These are phyloP conservation scores for Colletotrichum kahawae DNA, from an alignment of 2,329 filamentous ascomycete genomes.

Conservation along the genomic window DNA sequence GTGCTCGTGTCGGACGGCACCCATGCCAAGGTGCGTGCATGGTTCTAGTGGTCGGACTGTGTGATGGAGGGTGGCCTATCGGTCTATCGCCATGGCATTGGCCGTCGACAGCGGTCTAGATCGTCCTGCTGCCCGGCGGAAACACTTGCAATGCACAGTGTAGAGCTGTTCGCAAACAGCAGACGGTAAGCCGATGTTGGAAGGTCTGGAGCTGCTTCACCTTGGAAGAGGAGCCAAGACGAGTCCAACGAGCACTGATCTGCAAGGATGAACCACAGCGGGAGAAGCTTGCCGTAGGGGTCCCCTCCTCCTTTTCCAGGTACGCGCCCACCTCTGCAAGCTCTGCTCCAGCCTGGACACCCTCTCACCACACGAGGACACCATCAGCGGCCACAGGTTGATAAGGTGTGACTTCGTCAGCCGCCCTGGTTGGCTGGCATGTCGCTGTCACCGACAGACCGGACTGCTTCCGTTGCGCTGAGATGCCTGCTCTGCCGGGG, in stretches of 20 bases:
- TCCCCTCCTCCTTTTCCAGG: slow-evolving; percentile 12
- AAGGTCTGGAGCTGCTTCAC: background rate
- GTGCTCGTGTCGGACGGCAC: background rate
- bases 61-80: slow-evolving; percentile 17
- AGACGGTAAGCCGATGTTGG: background rate
- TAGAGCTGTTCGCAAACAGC: background rate
- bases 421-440: slow-evolving; percentile 13
- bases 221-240: background rate
- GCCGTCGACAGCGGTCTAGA: slow-evolving; percentile 1
- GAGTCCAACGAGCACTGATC: background rate
- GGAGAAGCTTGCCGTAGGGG: background rate
- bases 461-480: slow-evolving; percentile 2
- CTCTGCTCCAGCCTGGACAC: background rate
- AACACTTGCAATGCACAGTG: background rate
- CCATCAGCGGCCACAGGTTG: background rate
- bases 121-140: background rate
- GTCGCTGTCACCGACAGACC: slow-evolving; percentile 12
- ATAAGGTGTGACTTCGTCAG: background rate
- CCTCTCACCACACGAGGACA: slow-evolving; percentile 8
- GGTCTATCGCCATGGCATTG: slow-evolving; percentile 10
- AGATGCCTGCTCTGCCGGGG: background rate
- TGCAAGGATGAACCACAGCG: background rate
- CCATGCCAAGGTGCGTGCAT: background rate
- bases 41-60: background rate
- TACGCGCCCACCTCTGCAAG: slow-evolving; percentile 3